phyloP scores from a whole-genome alignment of 2,329 filamentous ascomycete species.

The Colletotrichum cordylinicola region DNA sequence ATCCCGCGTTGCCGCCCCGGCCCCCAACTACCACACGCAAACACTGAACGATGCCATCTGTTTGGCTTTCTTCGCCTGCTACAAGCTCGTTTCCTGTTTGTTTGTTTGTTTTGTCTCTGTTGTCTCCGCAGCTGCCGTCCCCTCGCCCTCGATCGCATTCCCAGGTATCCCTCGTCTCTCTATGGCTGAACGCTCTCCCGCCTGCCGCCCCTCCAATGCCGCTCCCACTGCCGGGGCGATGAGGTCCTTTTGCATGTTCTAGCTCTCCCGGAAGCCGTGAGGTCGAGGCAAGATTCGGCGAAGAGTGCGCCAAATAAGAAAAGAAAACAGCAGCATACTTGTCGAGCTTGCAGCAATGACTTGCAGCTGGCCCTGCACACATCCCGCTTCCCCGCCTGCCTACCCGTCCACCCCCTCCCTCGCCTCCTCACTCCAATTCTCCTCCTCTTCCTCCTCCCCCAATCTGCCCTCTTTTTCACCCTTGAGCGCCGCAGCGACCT shows the following conservation, averaged over 20 bases:
- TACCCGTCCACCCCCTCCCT: neutral
- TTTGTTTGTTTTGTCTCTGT: neutral
- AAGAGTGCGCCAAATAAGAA: neutral
- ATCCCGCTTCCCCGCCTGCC: neutral
- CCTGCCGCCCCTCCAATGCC: neutral
- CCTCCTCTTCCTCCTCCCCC: neutral
- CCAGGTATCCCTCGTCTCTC: neutral
- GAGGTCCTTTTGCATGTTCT: neutral
- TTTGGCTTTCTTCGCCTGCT: neutral
- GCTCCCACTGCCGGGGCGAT: neutral
- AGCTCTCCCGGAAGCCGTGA: neutral
- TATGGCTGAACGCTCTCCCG: neutral
- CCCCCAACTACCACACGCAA: neutral
- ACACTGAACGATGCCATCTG: neutral
- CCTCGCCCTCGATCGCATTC: neutral
- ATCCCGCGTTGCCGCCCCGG: neutral
- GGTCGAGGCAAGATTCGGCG: neutral
- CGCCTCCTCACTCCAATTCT: neutral
- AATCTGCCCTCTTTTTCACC: neutral
- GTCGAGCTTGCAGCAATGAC: neutral
- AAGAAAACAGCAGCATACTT: neutral
- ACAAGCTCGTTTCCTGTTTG: neutral
- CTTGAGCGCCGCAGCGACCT: neutral
- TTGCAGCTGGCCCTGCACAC: neutral
- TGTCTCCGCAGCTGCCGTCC: neutral